Evolutionary conservation across 73 alveolate species (phyloP).

Genomic region (Symbiodinium natans): DNA sequence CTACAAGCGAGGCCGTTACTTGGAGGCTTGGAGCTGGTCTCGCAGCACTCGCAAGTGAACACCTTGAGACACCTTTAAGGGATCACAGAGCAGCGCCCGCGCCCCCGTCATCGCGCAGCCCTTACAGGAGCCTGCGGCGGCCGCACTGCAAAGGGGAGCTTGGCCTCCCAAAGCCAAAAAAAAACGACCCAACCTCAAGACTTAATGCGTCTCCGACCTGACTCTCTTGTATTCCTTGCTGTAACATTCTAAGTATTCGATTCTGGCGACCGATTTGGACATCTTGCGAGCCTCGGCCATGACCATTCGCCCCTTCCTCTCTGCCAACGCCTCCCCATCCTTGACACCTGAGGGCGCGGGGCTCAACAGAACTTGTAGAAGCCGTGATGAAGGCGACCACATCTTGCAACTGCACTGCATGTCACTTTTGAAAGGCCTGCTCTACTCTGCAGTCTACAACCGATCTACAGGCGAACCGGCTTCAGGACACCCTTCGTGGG

Average conservation of each 20-base stretch:
- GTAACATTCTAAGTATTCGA: neutral
- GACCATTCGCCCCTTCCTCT: conserved; percentile 82
- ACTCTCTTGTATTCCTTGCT: neutral
- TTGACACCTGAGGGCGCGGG: conserved; percentile 32
- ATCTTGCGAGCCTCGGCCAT: conserved; percentile 90
- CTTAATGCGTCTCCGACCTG: neutral
- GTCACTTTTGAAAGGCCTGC: no score
- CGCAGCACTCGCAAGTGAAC: no score
- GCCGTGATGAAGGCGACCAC: neutral
- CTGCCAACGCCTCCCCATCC: conserved; percentile 88
- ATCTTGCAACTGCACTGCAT: no score
- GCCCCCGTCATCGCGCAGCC: neutral
- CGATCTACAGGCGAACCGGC: no score
- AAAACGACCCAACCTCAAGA: no score
- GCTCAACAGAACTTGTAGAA: no score
- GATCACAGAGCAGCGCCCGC: no score
- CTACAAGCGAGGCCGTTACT: no score
- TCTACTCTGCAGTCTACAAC: no score
- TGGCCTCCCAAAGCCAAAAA: conserved; percentile 37
- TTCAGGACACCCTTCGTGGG: no score
- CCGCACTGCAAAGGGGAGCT: conserved; percentile 44
- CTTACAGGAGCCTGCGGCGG: conserved; percentile 83
- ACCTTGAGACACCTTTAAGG: no score
- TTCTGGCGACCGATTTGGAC: neutral
- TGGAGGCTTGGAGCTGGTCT: no score